Conservation (phyloP, 495 filamentous ascomycete genomes). For the Podospora tetraspora region DNA sequence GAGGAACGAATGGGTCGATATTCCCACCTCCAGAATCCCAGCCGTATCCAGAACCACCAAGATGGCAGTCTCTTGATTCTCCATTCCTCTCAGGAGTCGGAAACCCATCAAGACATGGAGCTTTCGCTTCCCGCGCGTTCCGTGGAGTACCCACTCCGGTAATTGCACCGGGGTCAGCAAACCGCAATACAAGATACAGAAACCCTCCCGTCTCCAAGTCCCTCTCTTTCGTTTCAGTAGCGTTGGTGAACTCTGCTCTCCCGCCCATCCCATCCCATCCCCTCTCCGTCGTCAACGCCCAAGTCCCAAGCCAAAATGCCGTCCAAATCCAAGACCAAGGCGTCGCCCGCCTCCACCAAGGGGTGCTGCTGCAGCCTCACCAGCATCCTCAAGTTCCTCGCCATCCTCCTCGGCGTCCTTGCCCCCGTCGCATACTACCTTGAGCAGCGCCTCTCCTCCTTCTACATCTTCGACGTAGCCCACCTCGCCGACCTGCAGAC, state of each 20-base stretch:
- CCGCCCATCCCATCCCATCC: neutral
- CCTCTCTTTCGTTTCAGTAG: neutral
- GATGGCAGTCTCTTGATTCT: neutral
- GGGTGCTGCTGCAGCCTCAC: slow-evolving; percentile 25
- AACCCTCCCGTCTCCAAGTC: neutral
- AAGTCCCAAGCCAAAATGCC: neutral
- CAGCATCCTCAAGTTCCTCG: slow-evolving; percentile 49
- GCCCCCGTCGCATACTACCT: slow-evolving; percentile 56
- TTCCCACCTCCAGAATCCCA: neutral
- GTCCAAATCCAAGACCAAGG: neutral
- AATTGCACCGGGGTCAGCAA: neutral
- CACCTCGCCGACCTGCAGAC: slow-evolving; percentile 64
- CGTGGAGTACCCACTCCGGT: neutral
- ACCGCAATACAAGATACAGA: neutral
- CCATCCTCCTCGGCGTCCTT: slow-evolving; percentile 55
- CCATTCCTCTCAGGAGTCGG: too few species aligned
- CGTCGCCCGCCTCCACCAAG: slow-evolving; percentile 19
- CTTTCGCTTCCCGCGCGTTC: neutral
- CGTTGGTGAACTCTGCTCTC: neutral
- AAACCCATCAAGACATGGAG: too few species aligned
- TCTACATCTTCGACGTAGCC: slow-evolving; percentile 69
- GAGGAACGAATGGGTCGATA: slow-evolving; percentile 5
- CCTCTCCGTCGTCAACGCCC: too few species aligned
- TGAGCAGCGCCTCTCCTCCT: slow-evolving; percentile 62
- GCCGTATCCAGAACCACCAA: neutral